Conservation (phyloP, 371 early-diverging fungal species). For the Parasitella parasitica region DNA sequence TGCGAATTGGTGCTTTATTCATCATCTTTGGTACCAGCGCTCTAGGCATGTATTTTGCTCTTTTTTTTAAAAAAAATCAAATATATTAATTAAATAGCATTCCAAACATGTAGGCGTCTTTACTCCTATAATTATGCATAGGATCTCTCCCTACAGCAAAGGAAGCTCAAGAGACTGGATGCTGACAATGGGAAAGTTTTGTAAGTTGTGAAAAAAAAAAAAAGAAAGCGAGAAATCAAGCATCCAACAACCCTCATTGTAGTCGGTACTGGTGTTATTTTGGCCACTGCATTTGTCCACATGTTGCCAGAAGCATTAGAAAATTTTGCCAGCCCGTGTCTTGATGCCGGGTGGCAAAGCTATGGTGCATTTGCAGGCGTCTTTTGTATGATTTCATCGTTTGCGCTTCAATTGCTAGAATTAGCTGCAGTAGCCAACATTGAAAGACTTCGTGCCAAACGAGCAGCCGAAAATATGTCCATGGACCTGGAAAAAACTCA, state of each 20-base stretch:
- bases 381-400: conserved; percentile 43
- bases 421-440: conserved; percentile 28
- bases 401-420: conserved; percentile 41
- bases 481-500: conserved; percentile 19
- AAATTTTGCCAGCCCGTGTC: conserved; percentile 40
- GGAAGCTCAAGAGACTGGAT: conserved; percentile 35
- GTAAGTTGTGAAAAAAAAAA: conserved; percentile 26
- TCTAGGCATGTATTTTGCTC: conserved; percentile 17
- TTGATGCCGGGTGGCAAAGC: conserved; percentile 33
- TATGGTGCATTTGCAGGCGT: conserved; percentile 44
- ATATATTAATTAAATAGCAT: conserved; percentile 3
- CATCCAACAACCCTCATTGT: neutral
- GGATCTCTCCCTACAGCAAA: conserved; percentile 32
- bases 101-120: conserved; percentile 31
- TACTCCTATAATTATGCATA: conserved; percentile 40
- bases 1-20: conserved; percentile 30
- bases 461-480: neutral
- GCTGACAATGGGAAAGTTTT: conserved; percentile 44
- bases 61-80: neutral
- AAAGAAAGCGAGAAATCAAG: neutral
- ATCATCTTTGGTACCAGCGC: conserved; percentile 30
- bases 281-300: conserved; percentile 80
- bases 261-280: conserved; percentile 80
- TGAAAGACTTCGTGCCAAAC: conserved; percentile 20
- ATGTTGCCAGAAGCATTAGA: conserved; percentile 50